These are phyloP conservation scores for Bolboschoenus planiculmis DNA, from an alignment of 176 grass and related monocot genomes.

Conservation along the genomic window DNA sequence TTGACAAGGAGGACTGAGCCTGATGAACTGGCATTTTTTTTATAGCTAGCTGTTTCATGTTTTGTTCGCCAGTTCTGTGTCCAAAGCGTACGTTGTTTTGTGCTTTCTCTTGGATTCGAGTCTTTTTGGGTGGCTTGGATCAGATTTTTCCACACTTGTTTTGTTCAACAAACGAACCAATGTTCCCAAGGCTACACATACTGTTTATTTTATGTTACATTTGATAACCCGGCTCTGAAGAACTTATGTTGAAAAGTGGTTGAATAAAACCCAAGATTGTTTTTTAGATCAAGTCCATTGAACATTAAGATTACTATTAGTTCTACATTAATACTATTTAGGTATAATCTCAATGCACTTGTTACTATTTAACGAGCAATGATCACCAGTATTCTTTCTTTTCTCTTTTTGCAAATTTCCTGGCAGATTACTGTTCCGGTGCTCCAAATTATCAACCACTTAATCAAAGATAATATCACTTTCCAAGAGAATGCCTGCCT, in stretches of 20 bases:
- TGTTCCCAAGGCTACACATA: not conserved
- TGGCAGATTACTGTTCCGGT: constrained; percentile 70
- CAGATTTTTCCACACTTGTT: not conserved
- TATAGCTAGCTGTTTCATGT: not conserved
- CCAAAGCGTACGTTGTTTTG: not conserved
- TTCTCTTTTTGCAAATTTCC: constrained; percentile 10
- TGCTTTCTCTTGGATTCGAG: not conserved
- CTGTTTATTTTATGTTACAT: not conserved
- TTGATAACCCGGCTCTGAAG: not conserved
- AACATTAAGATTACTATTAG: not conserved
- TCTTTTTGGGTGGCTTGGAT: not conserved
- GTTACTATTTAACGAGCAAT: not conserved
- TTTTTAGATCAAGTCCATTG: not conserved
- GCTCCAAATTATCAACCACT: constrained; percentile 87
- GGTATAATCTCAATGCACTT: constrained; percentile 16
- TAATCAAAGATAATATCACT: constrained; percentile 64
- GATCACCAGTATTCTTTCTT: not conserved
- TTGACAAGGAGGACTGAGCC: not conserved
- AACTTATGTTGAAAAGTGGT: not conserved
- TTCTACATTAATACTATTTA: constrained; percentile 7
- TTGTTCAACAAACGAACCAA: not conserved
- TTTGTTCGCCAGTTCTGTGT: not conserved
- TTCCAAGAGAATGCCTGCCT: constrained; percentile 99
- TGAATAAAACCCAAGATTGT: not conserved
- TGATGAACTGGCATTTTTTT: not conserved